Base-by-base conservation (phyloP, 352 stramenopile genomes). In the Pythium phragmiticola region DNA sequence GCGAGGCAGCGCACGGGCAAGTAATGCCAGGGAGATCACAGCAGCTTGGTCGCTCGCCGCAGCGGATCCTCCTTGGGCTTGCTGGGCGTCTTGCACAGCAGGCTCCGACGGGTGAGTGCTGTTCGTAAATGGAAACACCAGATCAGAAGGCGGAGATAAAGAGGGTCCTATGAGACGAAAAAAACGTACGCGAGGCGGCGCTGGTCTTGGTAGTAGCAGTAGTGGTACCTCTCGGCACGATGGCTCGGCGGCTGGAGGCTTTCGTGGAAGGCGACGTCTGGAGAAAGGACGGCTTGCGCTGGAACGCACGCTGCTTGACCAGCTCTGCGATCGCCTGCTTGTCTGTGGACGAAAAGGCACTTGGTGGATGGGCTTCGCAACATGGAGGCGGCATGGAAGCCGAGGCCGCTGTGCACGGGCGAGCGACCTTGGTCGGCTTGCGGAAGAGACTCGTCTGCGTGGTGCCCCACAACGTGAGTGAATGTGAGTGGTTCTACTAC, bases 291-390 rank as follows among this genome's bases (percentile, higher is more conserved):
- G 69, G 63, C 34, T 87, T 88, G 41, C 74, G 67, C 39, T 84
- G 73, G 55, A 87, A 87, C 13, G 81, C 81, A 9, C 81, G 78
- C 66, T 90, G 78, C 61, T 84, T 87, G 5, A 77, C 66, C 12
- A 90, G 72, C 8, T 79, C 77, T 12, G 59, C 73, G 37, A 87
- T 78, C 11, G 75, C 62, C 1, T 42, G 52, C 11, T 50, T 63
- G 26, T 49, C 46, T 2, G 26, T 17, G 17, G 47, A 8, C 7
- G 26, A 30, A 1, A 21, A 3, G 7, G 34, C 36, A 49, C 48
- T 53, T 2, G 42, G 19, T 6, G 13, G 19, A 26, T 47, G 48
- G 23, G 17, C 55, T 37, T 21, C 45, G 48, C 62, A 60, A 28
- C 49, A 66, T 12, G 37, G 36, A 46, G 39, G 16, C 6, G 39